Evolutionary conservation across 2,329 filamentous ascomycete genomes (phyloP).

Genomic region (Aspergillus novofumigatus): DNA sequence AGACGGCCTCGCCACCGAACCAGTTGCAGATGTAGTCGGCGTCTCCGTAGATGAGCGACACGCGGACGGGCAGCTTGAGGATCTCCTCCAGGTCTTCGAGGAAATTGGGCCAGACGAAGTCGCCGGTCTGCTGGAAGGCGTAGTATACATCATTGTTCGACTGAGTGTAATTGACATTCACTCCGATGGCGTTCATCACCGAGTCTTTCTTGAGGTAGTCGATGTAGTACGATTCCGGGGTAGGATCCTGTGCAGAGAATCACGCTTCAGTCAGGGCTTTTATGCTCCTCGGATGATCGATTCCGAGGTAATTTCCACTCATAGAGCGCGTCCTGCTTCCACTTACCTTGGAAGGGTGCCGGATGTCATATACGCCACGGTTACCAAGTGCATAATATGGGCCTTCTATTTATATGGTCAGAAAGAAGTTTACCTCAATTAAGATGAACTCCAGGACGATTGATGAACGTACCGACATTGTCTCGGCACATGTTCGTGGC

Average conservation of each 20-base stretch:
- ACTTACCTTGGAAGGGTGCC: constrained; percentile 44
- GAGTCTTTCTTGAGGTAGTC: constrained; percentile 61
- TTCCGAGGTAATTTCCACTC: not conserved
- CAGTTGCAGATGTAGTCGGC: constrained; percentile 55
- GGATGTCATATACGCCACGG: constrained; percentile 59
- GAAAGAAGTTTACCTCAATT: not conserved
- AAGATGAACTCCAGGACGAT: not conserved
- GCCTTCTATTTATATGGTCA: constrained; percentile 32
- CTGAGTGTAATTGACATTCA: constrained; percentile 57
- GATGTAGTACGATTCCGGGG: constrained; percentile 58
- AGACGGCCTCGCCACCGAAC: constrained; percentile 70
- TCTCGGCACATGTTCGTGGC: constrained; percentile 54
- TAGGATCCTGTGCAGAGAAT: constrained; percentile 50
- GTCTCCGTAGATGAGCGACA: constrained; percentile 69
- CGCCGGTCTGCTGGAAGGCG: constrained; percentile 52
- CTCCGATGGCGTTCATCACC: constrained; percentile 58
- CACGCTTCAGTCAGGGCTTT: not conserved
- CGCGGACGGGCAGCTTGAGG: constrained; percentile 58
- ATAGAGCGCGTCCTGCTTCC: not conserved
- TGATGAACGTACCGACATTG: constrained; percentile 44
- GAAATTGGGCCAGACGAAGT: constrained; percentile 61
- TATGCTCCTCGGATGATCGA: not conserved
- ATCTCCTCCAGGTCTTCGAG: constrained; percentile 57
- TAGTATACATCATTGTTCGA: constrained; percentile 42
- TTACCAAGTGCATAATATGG: constrained; percentile 54